Base-by-base conservation (phyloP, 2,329 filamentous ascomycete species). In the Periconia digitata region DNA sequence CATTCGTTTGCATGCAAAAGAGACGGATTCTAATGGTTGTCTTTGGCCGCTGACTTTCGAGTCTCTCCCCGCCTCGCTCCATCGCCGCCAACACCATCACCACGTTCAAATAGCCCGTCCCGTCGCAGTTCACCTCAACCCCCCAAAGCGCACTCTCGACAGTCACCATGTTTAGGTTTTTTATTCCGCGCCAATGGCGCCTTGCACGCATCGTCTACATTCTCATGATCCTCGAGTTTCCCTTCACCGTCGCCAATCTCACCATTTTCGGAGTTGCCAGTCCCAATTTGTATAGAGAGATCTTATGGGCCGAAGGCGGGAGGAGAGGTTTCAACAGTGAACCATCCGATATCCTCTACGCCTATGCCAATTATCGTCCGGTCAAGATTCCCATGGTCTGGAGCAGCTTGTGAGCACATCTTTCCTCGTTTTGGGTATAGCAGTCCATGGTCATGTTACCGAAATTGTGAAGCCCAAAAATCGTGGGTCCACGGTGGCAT, bases 311-410 rank as follows among this genome's bases (percentile, higher is more conserved):
- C 63, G 83, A 90, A 60, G 89, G 89, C 54, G 83, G 77, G 50
- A 79, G 85, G 45, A 76, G 87, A 65, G 81, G 83, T 51, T 88
- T 87, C 76, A 92, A 92, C 72, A 90, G 86, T 52, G 84, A 84
- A 58, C 87, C 89, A 13, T 79, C 74, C 51, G 81, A 85, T 61
- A 75, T 89, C 16, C 71, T 90, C 27, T 91, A 89, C 69, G 85
- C 85, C 27, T 85, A 86, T 63, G 86, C 87, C 43, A 92, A 92
- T 64, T 81, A 89, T 65, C 72, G 76, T 45, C 78, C 84, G 0
- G 72, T 85, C 1, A 76, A 76, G 27, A 75, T 83, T 8, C 86
- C 89, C 1, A 73, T 91, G 45, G 80, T 91, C 13, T 92, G 89
- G 89, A 87, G 85, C 51, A 73, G 77, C 63, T 81, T 80, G 88